phyloP scores from a whole-genome alignment of 2,329 filamentous ascomycete species.

The Aspergillus sp. region DNA sequence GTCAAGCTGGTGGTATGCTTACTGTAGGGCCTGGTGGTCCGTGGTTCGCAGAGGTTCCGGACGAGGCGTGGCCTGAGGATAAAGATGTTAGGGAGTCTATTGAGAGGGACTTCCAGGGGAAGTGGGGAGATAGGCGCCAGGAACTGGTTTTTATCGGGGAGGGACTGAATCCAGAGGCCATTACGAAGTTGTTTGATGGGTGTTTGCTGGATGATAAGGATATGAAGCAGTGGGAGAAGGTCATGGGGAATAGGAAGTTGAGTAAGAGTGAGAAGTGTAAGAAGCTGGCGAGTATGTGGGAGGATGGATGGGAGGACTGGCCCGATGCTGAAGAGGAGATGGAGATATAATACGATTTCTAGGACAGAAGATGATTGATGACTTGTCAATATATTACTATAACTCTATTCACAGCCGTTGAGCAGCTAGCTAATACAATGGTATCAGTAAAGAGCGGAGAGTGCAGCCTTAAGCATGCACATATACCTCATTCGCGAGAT shows the following conservation, averaged over 20 bases:
- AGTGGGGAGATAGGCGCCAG: slow-evolving; percentile 69
- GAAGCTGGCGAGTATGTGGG: slow-evolving; percentile 52
- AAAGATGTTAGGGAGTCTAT: slow-evolving; percentile 50
- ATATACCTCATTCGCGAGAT: no score
- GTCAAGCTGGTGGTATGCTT: slow-evolving; percentile 46
- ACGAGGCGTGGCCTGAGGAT: slow-evolving; percentile 53
- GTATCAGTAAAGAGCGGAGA: no score
- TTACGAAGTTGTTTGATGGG: slow-evolving; percentile 57
- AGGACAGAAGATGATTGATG: no score
- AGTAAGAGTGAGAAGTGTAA: slow-evolving; percentile 45
- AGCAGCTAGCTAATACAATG: not conserved
- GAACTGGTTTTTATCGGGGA: slow-evolving; percentile 75
- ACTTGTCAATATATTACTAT: not conserved
- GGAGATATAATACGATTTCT: not conserved
- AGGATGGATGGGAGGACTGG: slow-evolving; percentile 62
- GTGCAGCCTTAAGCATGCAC: no score
- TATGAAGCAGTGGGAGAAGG: slow-evolving; percentile 53
- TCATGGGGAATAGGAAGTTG: slow-evolving; percentile 49
- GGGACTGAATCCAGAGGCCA: slow-evolving; percentile 52
- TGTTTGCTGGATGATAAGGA: slow-evolving; percentile 65
- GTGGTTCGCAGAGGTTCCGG: slow-evolving; percentile 60
- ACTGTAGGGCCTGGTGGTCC: slow-evolving; percentile 43
- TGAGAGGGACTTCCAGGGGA: slow-evolving; percentile 49
- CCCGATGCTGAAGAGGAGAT: slow-evolving; percentile 29
- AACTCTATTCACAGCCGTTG: not conserved